Base-by-base conservation (phyloP, 2,329 filamentous ascomycete genomes). In the Cladosporium halotolerans region DNA sequence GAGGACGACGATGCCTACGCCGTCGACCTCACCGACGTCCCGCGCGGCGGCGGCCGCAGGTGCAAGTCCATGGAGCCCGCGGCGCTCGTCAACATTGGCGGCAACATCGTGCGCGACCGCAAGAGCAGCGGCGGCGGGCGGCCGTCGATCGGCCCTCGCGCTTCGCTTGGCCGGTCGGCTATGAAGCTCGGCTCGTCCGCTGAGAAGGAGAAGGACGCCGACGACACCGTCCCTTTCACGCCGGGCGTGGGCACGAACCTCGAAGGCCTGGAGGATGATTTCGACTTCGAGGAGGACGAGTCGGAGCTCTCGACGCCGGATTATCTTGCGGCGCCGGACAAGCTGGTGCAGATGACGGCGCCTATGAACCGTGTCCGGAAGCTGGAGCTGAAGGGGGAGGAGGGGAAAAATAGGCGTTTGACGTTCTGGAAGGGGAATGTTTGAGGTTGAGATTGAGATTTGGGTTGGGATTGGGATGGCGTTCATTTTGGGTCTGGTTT, bases 51-150 rank as follows among this genome's bases (percentile, higher is more conserved):
- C 18, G 60, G 61, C 47, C 61, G 68, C 23, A 57, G 66, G 23
- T 62, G 66, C 41, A 70, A 70, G 62, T 64, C 60, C 11, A 69
- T 70, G 66, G 68, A 70, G 58, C 68, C 68, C 13, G 57, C 60
- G 38, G 57, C 61, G 13, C 56, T 69, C 18, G 43, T 64, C 19
- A 63, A 67, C 45, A 44, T 68, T 11, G 62, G 62, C 7, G 68
- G 67, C 32, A 68, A 65, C 49, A 59, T 68, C 43, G 61, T 69
- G 19, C 55, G 63, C 34, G 61, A 62, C 33, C 60, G 67, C 23
- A 62, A 64, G 58, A 61, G 62, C 48, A 65, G 59, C 49, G 63
- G 65, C 6, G 36, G 36, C 36, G 36, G 36, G n/a, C 36, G 36
- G 11, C 4, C n/a, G 8, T 39, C 36, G 13, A 39, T 39, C 2